A percentile compares a stretch with the other conserved stretches of the same genome.
These are phyloP conservation scores for Aspergillus spinulosporus DNA, from an alignment of 2,329 filamentous ascomycete genomes.

Conservation along the genomic window DNA sequence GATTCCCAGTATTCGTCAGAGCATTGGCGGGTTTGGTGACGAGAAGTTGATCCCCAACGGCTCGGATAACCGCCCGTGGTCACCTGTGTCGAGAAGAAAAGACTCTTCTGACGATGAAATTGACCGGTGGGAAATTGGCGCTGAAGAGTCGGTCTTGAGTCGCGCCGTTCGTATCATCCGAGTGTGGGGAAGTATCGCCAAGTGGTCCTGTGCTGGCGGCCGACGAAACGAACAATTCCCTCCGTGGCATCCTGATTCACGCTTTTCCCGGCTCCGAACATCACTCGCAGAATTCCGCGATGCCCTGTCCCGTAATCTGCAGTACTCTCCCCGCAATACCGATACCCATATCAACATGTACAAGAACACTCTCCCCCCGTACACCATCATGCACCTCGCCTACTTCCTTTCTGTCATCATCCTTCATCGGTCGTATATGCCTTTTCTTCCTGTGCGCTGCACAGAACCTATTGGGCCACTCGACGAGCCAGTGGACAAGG, in stretches of 20 bases:
- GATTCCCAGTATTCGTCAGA: constrained; percentile 45
- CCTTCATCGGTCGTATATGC: constrained; percentile 57
- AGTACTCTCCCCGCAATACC: constrained; percentile 53
- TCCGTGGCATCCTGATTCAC: constrained; percentile 55
- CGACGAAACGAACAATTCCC: constrained; percentile 52
- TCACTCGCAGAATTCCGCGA: constrained; percentile 53
- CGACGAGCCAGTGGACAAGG: constrained; percentile 51
- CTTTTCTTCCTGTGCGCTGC: constrained; percentile 54
- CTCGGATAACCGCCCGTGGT: constrained; percentile 41
- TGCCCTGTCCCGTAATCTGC: constrained; percentile 53
- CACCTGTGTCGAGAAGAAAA: constrained; percentile 40
- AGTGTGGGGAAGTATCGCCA: constrained; percentile 57
- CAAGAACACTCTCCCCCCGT: constrained; percentile 53
- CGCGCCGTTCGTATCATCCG: constrained; percentile 57
- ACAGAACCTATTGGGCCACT: constrained; percentile 54
- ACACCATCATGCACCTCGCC: constrained; percentile 57
- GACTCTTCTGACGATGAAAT: constrained; percentile 46
- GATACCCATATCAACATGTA: constrained; percentile 54
- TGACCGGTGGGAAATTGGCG: constrained; percentile 54
- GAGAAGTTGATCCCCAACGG: constrained; percentile 40
- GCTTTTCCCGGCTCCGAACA: constrained; percentile 49
- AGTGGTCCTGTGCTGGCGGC: constrained; percentile 57
- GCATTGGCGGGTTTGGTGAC: constrained; percentile 38
- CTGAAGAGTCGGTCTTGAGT: constrained; percentile 55
- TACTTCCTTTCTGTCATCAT: constrained; percentile 57